These are phyloP conservation scores for Croton setiger DNA, from an alignment of 441 rosid species.

Conservation along the genomic window DNA sequence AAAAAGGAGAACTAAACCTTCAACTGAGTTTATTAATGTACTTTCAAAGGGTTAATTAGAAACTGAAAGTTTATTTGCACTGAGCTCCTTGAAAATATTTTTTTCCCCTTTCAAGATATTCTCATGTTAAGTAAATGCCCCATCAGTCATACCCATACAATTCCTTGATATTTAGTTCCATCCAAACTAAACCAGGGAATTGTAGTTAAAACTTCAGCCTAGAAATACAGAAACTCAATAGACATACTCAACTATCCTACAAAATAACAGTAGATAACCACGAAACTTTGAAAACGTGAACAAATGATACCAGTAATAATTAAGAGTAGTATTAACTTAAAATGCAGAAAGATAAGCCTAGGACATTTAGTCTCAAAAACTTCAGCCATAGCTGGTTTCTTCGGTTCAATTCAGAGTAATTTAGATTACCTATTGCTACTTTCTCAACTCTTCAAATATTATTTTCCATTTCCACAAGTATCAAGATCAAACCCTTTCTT, in stretches of 20 bases:
- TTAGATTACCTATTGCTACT: not conserved
- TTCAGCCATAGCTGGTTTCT: not conserved
- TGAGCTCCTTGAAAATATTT: not conserved
- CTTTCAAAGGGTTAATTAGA: not conserved
- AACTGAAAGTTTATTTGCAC: not conserved
- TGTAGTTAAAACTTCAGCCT: not conserved
- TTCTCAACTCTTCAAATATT: not conserved
- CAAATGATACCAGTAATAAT: not conserved
- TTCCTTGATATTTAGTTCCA: not conserved
- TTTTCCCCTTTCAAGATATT: not conserved
- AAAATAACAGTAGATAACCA: not conserved
- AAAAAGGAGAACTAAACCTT: not conserved
- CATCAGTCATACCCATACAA: not conserved
- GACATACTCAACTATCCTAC: not conserved
- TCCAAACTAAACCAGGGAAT: not conserved
- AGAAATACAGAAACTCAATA: not conserved
- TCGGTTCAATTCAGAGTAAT: conserved; percentile 3
- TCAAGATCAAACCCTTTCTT: too few relatives aligned
- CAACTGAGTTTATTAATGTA: not conserved
- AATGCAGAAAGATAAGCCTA: not conserved
- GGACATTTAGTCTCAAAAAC: not conserved
- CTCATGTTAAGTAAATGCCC: not conserved
- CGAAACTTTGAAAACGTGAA: not conserved
- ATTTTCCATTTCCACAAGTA: not conserved
- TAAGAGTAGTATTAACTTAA: not conserved